Evolutionary conservation across 1,284 basidiomycete genomes (phyloP), one percentile per base, ranked within the genome.

Genomic region (Rhodotorula sp.): DNA sequence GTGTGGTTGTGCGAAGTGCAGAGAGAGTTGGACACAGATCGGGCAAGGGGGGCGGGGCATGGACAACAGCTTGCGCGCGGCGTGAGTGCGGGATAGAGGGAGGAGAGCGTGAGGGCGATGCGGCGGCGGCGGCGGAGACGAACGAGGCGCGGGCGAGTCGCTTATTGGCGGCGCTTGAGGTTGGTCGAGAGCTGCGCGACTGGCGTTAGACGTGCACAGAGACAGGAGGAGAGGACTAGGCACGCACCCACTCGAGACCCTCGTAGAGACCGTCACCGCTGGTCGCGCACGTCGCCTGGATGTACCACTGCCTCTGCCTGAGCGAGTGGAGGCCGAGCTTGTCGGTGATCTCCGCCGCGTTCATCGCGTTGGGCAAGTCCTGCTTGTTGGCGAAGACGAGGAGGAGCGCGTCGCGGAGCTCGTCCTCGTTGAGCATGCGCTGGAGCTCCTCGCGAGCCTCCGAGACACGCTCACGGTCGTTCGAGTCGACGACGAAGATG

Each of bases 351-450:
- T 99, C 97, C 77, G 97, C 93, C 52, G 97, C 96, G 83, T 96
- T 97, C 96, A 99, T 99, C 76, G 97, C 97, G 82, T 97, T 97
- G 77, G 95, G 95, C 79, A 97, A 85, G 88, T 97, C 95, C 84
- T 97, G 95, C 86, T 97, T 98, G 89, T 99, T 98, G 82, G 95
- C 95, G 80, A 97, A 99, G 80, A 99, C 97, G 77, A 99, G 90
- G 79, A 99, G 89, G 80, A 98, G 90, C 63, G 97, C 97, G 83
- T 99, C 94, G 76, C 96, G 92, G 78, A 99, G 91, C 85, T 99
- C 97, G 81, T 99, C 96, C 84, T 99, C 97, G 84, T 97, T 98
- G 83, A 99, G 86, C 95, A 99, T 99, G 81, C 96, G 91, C 84
- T 99, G 97, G 71, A 99, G 88, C 85, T 99, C 97, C 86, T 99